phyloP scores from a whole-genome alignment of 2,329 filamentous ascomycete genomes.

The Fusarium graminum region DNA sequence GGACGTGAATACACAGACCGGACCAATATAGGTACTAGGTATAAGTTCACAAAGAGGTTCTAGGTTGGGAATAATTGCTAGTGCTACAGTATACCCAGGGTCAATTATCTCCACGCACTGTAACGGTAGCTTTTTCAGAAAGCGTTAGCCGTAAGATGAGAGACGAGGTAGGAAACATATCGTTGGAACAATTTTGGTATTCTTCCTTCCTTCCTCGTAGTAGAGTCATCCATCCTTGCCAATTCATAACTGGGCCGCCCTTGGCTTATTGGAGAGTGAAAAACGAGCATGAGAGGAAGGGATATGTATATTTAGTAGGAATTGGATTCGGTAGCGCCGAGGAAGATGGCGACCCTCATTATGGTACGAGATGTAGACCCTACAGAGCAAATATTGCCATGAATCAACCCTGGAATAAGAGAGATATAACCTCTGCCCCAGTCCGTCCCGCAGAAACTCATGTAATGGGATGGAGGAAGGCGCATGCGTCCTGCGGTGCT shows the following conservation, averaged over 20 bases:
- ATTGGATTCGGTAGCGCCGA: slow-evolving; percentile 8
- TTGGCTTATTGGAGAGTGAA: neutral
- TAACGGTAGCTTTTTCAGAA: slow-evolving; percentile 9
- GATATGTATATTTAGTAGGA: slow-evolving; percentile 16
- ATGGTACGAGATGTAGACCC: slow-evolving; percentile 1
- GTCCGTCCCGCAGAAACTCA: slow-evolving; percentile 29
- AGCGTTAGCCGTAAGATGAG: slow-evolving; percentile 18
- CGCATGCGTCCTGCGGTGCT: neutral
- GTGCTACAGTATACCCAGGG: slow-evolving; percentile 9
- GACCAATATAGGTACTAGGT: neutral
- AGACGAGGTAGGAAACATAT: slow-evolving; percentile 1
- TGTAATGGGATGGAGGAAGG: slow-evolving; percentile 27
- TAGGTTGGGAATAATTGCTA: slow-evolving; percentile 22
- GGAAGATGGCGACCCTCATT: slow-evolving; percentile 20
- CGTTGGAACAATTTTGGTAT: slow-evolving; percentile 4
- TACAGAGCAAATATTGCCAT: slow-evolving; percentile 1
- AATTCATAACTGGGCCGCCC: slow-evolving; percentile 2
- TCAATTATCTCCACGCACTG: slow-evolving; percentile 3
- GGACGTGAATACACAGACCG: neutral
- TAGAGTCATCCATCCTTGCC: slow-evolving; percentile 20
- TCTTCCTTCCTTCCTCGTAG: neutral
- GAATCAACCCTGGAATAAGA: neutral
- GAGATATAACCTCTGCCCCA: slow-evolving; percentile 27
- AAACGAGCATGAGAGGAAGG: neutral
- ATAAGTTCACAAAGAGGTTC: slow-evolving; percentile 24